Conservation (phyloP, 2,329 filamentous ascomycete species). For the Bipolaris zeicola region DNA sequence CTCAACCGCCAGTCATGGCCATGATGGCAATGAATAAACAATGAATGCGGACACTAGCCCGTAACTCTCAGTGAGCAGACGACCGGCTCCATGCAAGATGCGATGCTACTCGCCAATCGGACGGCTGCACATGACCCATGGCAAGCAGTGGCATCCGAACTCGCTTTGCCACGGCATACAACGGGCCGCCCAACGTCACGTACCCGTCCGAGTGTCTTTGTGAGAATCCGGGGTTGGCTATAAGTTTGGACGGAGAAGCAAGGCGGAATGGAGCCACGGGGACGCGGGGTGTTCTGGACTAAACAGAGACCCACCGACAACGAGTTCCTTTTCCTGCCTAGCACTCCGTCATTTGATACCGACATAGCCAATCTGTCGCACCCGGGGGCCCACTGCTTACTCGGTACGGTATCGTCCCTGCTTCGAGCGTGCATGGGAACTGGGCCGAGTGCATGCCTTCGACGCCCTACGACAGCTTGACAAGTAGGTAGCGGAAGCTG, state of each 20-base stretch:
- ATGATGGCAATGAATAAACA: background rate
- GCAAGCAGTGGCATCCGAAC: constrained; percentile 21
- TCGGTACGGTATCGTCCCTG: constrained; percentile 7
- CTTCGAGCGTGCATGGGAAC: constrained; percentile 5
- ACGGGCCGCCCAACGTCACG: constrained; percentile 30
- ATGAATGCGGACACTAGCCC: constrained; percentile 3
- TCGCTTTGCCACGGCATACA: constrained; percentile 42
- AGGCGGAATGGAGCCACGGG: background rate
- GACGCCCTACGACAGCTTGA: constrained; percentile 15
- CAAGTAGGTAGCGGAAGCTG: constrained; percentile 2
- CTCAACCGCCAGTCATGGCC: background rate
- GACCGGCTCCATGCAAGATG: constrained; percentile 29
- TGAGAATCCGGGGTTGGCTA: constrained; percentile 9
- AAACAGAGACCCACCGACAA: constrained; percentile 12
- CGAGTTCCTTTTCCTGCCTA: constrained; percentile 7
- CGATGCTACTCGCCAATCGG: constrained; percentile 20
- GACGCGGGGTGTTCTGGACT: constrained; percentile 21
- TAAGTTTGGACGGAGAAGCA: constrained; percentile 15
- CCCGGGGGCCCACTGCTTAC: constrained; percentile 5
- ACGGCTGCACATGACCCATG: constrained; percentile 33
- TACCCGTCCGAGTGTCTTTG: constrained; percentile 4
- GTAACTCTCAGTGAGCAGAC: background rate
- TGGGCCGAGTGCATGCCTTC: constrained; percentile 3
- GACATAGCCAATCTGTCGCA: constrained; percentile 3
- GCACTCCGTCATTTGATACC: constrained; percentile 3